Base-by-base conservation (phyloP, 176 grass and related monocot species). In the Panicum miliaceum region DNA sequence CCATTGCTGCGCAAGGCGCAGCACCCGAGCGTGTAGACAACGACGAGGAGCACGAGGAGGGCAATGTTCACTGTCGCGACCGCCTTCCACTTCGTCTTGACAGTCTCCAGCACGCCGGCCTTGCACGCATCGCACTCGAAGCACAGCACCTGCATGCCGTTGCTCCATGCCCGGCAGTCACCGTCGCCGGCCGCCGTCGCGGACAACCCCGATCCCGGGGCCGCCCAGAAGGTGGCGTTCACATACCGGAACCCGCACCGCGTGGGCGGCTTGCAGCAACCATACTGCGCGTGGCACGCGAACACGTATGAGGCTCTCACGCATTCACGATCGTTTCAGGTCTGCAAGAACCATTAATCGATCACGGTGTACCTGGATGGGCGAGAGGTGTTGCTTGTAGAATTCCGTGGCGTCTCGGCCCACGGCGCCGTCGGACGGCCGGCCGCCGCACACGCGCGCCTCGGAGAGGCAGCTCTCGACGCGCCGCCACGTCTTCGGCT, bases 81-180 rank as follows among this genome's bases (percentile, higher is more conserved):
- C 8, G 26, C 64, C 82, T 87, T 93, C 94, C 94, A 97, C 81
- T 88, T 97, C 40, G 20, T 83, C 79, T 84, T 86, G 37, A 84
- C 66, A 11, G 84, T 93, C 25, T 85, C 91, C 43, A 97, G 79
- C 79, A 91, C 89, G 62, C 89, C 91, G 18, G 78, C 87, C 84
- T 93, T 91, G 91, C 94, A 96, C 1, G 91, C 88, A 47, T 96
- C 87, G 81, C 94, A 93, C 43, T 65, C 72, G 66, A 91, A 96
- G 80, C 94, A 96, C 35, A 96, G 83, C 38, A 81, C 76, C 16
- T 42, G 42, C 75, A 36, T 62, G 36, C 89, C 73, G 41, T 89
- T 96, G 76, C 84, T 92, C 91, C 94, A 96, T 10, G 72, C 84
- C 52, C 70, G 73, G 84, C 94, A 96, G 83, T 91, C 91, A 2